Evolutionary conservation across 306 rosid species (phyloP), one percentile per base, ranked within the genome.

Genomic region (Begonia loranthoides): DNA sequence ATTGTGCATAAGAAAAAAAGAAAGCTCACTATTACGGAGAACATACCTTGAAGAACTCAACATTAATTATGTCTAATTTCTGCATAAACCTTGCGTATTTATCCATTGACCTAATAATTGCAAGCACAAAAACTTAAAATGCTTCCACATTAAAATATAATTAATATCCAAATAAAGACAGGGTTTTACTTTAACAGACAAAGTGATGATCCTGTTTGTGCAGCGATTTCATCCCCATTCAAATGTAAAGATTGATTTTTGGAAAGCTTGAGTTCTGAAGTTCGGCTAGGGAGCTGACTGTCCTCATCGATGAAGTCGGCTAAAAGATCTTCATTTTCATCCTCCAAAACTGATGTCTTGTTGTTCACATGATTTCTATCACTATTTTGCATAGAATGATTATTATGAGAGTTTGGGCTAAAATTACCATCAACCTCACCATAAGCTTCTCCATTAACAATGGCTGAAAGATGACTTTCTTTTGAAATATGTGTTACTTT

Each of bases 291-390:
- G 41, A 92, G 85, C 69, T 92, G 99, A 76, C 96, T 92, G 65
- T 92, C 99, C 76, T 92, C 99, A 68, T 92, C 99, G 50, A 92
- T 92, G 53, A 92, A 92, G 69, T 92, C 99, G n/a, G 99, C 99
- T 61, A 86, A 83, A 76, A 92, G 96, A 72, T 92, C 96, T 73
- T 92, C 99, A 67, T 80, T 70, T 76, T 92, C 99, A 49, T 86
- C 96, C 65, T 92, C 99, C 19, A 61, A 55, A 70, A 67, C 65
- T 64, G 88, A 74, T 65, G 69, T 65, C 55, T 77, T 58, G 62
- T 87, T 93, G 75, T 80, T 80, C 9, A 52, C 63, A 52, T 73
- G 70, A 59, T 64, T 63, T 50, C 67, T 57, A 61, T 66, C 72
- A 52, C 70, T 73, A 59, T 63, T 80, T 49, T 58, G 63, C 24